Conservation (phyloP, 805 yeast species). For the Candida khao-thaluensis region DNA sequence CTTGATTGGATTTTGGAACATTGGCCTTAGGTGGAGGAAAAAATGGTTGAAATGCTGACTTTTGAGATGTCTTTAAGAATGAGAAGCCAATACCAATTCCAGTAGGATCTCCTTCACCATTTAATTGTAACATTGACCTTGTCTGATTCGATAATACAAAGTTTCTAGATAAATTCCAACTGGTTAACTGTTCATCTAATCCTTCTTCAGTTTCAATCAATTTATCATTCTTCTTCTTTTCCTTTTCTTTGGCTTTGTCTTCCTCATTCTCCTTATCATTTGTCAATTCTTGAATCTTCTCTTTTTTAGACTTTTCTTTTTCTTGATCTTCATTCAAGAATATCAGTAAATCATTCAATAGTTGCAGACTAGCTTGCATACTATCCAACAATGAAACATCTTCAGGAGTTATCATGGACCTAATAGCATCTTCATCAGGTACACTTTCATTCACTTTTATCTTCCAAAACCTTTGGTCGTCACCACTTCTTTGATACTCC, state of each 20-base stretch:
- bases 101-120: slow-evolving; percentile 93
- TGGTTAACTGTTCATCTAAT: slow-evolving; percentile 81
- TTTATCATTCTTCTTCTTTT: slow-evolving; percentile 30
- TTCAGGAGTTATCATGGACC: slow-evolving; percentile 88
- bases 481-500: slow-evolving; percentile 92
- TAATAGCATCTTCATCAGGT: slow-evolving; percentile 72
- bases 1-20: slow-evolving; percentile 40
- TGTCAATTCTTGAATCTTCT: slow-evolving; percentile 23
- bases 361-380: slow-evolving; percentile 92
- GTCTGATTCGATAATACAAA: slow-evolving; percentile 94
- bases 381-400: slow-evolving; percentile 84
- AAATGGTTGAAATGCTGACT: slow-evolving; percentile 72
- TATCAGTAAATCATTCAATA: slow-evolving; percentile 74
- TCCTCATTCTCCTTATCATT: slow-evolving; percentile 40
- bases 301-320: slow-evolving; percentile 22
- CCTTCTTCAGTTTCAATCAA: slow-evolving; percentile 47
- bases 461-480: slow-evolving; percentile 93
- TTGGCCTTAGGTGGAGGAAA: slow-evolving; percentile 36
- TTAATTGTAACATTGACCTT: slow-evolving; percentile 92
- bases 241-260: slow-evolving; percentile 34
- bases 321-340: slow-evolving; percentile 30
- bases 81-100: slow-evolving; percentile 89
- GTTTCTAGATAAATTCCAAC: slow-evolving; percentile 92
- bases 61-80: slow-evolving; percentile 87
- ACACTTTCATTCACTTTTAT: slow-evolving; percentile 58